Evolutionary conservation across 192 early-diverging fungal genomes (phyloP).

Genomic region (Pecoramyces ruminantium): DNA sequence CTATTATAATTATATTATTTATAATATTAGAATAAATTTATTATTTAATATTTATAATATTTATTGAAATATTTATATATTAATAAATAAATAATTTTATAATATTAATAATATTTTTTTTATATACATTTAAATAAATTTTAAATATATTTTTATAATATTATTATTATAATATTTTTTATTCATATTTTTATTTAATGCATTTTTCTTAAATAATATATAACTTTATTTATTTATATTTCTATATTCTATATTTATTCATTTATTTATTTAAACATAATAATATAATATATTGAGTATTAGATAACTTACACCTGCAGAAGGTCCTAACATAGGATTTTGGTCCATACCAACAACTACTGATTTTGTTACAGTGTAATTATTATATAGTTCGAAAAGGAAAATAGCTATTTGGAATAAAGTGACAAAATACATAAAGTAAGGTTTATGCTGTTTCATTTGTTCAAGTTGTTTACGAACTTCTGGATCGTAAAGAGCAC

Average conservation of each 20-base stretch:
- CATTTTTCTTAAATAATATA: too few relatives aligned
- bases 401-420: slow-evolving; percentile 14
- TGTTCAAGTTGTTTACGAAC: slow-evolving; percentile 17
- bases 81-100: background rate
- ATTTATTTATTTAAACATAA: too few relatives aligned
- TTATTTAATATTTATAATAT: too few relatives aligned
- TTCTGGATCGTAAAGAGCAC: slow-evolving; percentile 20
- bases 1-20: slow-evolving; percentile 4
- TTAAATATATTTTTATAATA: too few relatives aligned
- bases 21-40: too few relatives aligned
- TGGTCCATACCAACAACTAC: too few relatives aligned
- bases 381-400: background rate
- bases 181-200: too few relatives aligned
- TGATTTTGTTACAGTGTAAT: too few relatives aligned
- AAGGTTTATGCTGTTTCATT: slow-evolving; percentile 22
- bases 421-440: slow-evolving; percentile 21
- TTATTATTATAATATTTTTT: too few relatives aligned
- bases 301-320: too few relatives aligned
- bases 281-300: too few relatives aligned
- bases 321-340: too few relatives aligned
- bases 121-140: slow-evolving; percentile 24
- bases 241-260: background rate
- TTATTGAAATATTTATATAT: background rate
- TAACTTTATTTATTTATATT: background rate
- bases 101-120: background rate